Base-by-base conservation (phyloP, 306 rosid species). In the Cucumis sativus region DNA sequence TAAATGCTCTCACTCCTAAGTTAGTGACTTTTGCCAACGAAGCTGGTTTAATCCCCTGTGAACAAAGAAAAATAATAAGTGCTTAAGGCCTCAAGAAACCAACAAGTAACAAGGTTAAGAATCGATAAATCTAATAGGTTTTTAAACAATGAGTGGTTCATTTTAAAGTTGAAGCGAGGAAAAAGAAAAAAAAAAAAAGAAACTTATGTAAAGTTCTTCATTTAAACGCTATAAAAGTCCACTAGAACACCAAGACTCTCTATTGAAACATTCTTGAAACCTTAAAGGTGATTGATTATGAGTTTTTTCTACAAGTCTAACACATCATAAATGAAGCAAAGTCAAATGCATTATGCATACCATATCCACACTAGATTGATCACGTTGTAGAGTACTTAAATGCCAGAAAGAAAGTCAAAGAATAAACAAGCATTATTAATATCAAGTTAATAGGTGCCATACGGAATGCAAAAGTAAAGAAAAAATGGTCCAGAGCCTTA, bases 41-140 rank as follows among this genome's bases (percentile, higher is more conserved):
- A 37, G 96, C 97, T 37, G 98, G 98, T 85, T 91, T 96, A 81
- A 86, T 84, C 80, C 99, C 99, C 99, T 96, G 77, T 61, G 79
- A 82, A 52, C 75, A 79, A 84, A 41, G 79, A 37, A 40, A 82
- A 79, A 35, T 43, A 45, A 51, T 67, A 51, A 67, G 17, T 58
- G 49, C 74, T 67, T 52, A 41, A 12, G 45, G 10, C 21, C n/a
- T 20, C 61, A 51, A 51, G 72, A n/a, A 70, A 49, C 59, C 58
- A 23, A 23, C 76, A 47, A 47, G 25, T 14, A 56, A 23, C n/a
- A 13, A 0, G 21, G 59, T 70, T 45, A 70, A 25, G 33, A 47
- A 45, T 14, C 7, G 13, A 70, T 0, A 10, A 15, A 39, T 39
- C 30, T 17, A 39, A 37, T 65, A 10, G 35, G 7, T 16, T 59